Base-by-base conservation (phyloP, 805 yeast species). In the Wickerhamomyces rabaulensis region DNA sequence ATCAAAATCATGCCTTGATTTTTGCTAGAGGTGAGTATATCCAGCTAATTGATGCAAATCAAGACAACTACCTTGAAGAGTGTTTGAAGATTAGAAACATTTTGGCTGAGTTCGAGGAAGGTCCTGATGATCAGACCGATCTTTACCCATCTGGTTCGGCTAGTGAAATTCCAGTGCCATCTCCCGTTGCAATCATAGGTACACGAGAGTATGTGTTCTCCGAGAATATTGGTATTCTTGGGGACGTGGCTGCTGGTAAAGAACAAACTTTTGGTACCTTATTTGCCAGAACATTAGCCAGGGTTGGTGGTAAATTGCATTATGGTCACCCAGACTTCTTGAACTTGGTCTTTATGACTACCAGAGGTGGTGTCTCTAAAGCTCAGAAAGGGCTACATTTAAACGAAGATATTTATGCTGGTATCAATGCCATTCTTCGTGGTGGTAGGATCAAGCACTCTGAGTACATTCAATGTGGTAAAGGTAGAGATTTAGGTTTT, bases 241-340 rank as follows among this genome's bases (percentile, higher is more conserved):
- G 94, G 44, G 95, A 87, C 65, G 81, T 87, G 54, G 92, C 94
- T 19, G 95, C 95, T 13, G 92, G 92, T 41, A 87, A 87, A 60
- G 95, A 87, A 65, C 94, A 87, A 62, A 87, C 94, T 9, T 87
- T 87, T 67, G 94, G 95, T 46, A 87, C 95, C 0, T 72, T 87
- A 47, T 86, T 85, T 65, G 88, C 94, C 0, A 77, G 95, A 62
- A 85, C 94, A 1, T 70, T 86, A 62, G 91, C 92, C 3, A 83
- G 82, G 60, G 77, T 86, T 54, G 94, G 92, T 23, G 92, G 91
- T 26, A 87, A 87, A 61, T 72, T 87, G 43, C 95, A 87, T 62
- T 87, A 87, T 68, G 95, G 95, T 8, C 95, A 87, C 62, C 95
- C 95, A 29, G 95, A 87, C 66, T 84, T 87, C 66, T 68, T 87